Base-by-base conservation (phyloP, 208 protist species). In the Leishmania amazonensis region DNA sequence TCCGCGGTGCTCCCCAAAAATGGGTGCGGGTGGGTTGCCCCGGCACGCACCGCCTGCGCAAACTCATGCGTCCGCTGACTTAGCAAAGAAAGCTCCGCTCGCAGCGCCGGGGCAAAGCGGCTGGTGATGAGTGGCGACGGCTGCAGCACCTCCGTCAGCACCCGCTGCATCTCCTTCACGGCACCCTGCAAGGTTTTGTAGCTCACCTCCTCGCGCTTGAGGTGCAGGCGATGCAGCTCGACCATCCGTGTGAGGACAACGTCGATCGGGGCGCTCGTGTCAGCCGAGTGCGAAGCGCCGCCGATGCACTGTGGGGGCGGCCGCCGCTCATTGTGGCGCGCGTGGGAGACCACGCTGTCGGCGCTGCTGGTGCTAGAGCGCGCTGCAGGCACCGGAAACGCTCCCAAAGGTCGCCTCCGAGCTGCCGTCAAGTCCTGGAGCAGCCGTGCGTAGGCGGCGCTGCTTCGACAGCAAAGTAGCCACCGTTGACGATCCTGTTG, bases 141-240 rank as follows among this genome's bases (percentile, higher is more conserved):
- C 65, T 79, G 78, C 68, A 86, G 57, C 64, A 83, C 78, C 67
- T 86, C 83, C 57, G 83, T 83, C 78, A 86, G 17, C 57, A 86
- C 78, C 9, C 83, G 78, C 65, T 77, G 80, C 78, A 80, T 73
- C 64, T 86, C 83, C 83, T 73, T 74, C 75, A 77, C 83, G 57
- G 83, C 76, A n/a, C 78, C 75, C 58, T 86, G 83, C 49, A 86
- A 38, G 5, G 49, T 76, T 60, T 80, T 81, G 58, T 83, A 86
- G 58, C 54, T 60, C 65, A 80, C 78, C 78, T 86, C 83, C 67
- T 86, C 83, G 15, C 79, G 78, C 75, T 82, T 86, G 31, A 86
- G 78, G 57, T 83, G 78, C 62, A 86, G 75, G 0, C 83, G 83
- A 76, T 80, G 80, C 21, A 86, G 68, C 78, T 86, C 83, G 17